Percentiles rank a stretch among this genome's conserved stretches.
These are phyloP conservation scores for Saccharomycopsis sp. DNA, from an alignment of 805 yeast species.

Conservation along the genomic window DNA sequence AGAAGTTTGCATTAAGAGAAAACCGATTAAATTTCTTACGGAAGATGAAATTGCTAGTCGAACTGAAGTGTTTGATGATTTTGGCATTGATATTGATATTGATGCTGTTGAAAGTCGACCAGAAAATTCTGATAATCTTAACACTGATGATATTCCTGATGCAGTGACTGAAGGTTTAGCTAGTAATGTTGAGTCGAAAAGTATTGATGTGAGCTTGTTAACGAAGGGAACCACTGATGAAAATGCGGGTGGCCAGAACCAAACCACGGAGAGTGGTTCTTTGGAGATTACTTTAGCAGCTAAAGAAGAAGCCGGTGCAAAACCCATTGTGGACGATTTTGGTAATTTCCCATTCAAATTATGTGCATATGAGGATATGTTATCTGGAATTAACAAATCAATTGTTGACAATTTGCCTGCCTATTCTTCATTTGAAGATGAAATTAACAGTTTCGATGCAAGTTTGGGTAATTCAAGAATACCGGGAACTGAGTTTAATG, in stretches of 20 bases:
- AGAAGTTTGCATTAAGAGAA: conserved; percentile 49
- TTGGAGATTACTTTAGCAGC: neutral
- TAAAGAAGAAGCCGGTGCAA: neutral
- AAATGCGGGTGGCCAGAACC: too few relatives aligned
- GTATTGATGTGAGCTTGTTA: conserved; percentile 2
- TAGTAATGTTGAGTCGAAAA: neutral
- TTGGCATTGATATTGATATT: conserved; percentile 12
- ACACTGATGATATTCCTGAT: conserved; percentile 19
- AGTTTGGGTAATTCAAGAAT: conserved; percentile 24
- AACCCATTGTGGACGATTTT: neutral
- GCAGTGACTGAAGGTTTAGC: neutral
- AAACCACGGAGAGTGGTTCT: too few relatives aligned
- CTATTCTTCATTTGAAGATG: conserved; percentile 33
- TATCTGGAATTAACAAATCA: conserved; percentile 41
- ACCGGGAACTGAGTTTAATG: conserved; percentile 27
- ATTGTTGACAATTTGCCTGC: conserved; percentile 42
- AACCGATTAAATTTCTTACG: conserved; percentile 33
- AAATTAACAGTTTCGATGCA: neutral
- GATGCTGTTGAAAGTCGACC: neutral
- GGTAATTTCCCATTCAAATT: conserved; percentile 37
- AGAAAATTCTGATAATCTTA: conserved; percentile 12
- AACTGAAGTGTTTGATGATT: conserved; percentile 17
- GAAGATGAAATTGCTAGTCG: conserved; percentile 15
- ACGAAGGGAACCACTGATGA: neutral
- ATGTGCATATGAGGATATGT: conserved; percentile 34